Percentiles rank a stretch among this genome's conserved stretches.
Evolutionary conservation across 352 stramenopile genomes (phyloP).

Genomic region (Phytophthora cactorum): DNA sequence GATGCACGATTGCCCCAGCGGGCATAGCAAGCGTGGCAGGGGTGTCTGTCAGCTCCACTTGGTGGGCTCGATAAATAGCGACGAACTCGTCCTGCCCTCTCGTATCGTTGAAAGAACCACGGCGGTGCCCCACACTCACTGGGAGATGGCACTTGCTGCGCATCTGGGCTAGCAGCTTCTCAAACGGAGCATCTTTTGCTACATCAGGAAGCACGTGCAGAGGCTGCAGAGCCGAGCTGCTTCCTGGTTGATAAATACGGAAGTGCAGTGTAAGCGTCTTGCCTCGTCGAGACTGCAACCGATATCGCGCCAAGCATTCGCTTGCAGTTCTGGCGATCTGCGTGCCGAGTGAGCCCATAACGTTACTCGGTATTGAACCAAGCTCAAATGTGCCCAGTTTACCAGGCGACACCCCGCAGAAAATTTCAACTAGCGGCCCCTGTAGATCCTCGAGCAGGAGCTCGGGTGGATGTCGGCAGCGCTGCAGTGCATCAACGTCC

Average conservation of each 20-base stretch:
- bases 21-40: constrained; percentile 45
- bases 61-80: constrained; percentile 53
- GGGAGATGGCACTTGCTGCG: constrained; percentile 46
- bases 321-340: constrained; percentile 26
- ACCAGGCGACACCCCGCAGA: constrained; percentile 23
- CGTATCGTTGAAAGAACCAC: constrained; percentile 19
- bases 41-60: constrained; percentile 45
- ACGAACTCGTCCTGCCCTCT: constrained; percentile 21
- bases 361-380: constrained; percentile 2
- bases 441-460: constrained; percentile 40
- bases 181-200: constrained; percentile 39
- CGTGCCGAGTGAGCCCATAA: constrained; percentile 11
- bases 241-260: constrained; percentile 38
- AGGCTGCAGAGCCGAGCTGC: constrained; percentile 19
- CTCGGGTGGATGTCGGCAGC: constrained; percentile 35
- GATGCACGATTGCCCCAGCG: constrained; percentile 48
- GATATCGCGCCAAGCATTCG: constrained; percentile 32
- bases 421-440: constrained; percentile 26
- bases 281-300: constrained; percentile 47
- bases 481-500: constrained; percentile 46
- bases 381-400: constrained; percentile 11
- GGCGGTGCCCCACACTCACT: constrained; percentile 18
- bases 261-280: constrained; percentile 52
- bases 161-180: constrained; percentile 45
- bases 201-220: constrained; percentile 40